Evolutionary conservation across 805 yeast genomes (phyloP).

Genomic region (Candida sithepensis): DNA sequence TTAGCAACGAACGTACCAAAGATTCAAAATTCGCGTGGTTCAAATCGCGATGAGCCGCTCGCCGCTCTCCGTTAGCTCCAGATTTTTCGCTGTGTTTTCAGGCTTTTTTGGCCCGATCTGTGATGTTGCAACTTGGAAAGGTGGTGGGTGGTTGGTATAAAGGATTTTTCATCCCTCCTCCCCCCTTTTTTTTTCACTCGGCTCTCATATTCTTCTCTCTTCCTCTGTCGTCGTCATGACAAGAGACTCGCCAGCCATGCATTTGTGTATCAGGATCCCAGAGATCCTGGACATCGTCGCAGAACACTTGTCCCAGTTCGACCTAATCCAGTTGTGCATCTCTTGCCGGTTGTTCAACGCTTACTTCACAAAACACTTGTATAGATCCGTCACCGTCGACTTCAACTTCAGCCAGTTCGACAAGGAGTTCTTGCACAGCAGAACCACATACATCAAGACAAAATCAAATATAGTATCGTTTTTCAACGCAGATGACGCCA

Average conservation of each 20-base stretch:
- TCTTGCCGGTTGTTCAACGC: slow-evolving; percentile 8
- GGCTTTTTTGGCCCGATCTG: no score
- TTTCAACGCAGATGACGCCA: slow-evolving; percentile 3
- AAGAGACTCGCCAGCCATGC: background rate
- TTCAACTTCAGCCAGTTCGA: slow-evolving; percentile 24
- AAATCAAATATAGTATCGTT: slow-evolving; percentile 13
- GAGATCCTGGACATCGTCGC: slow-evolving; percentile 20
- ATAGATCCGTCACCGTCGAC: slow-evolving; percentile 22
- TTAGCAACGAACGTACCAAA: no score
- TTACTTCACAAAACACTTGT: slow-evolving; percentile 12
- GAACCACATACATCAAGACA: slow-evolving; percentile 14
- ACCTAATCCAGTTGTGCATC: slow-evolving; percentile 15
- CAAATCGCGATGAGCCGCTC: no score
- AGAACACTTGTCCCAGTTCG: slow-evolving; percentile 22
- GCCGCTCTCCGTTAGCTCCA: no score
- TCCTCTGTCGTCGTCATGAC: no score
- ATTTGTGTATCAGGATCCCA: slow-evolving; percentile 10
- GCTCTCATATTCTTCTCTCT: background rate
- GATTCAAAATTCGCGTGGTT: no score
- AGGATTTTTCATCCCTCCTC: no score
- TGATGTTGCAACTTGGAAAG: no score
- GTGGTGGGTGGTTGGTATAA: no score
- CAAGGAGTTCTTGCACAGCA: slow-evolving; percentile 14
- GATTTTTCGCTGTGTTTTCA: no score
- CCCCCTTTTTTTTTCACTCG: no score